Base-by-base conservation (phyloP, 441 rosid genomes). In the Aleurites moluccanus region DNA sequence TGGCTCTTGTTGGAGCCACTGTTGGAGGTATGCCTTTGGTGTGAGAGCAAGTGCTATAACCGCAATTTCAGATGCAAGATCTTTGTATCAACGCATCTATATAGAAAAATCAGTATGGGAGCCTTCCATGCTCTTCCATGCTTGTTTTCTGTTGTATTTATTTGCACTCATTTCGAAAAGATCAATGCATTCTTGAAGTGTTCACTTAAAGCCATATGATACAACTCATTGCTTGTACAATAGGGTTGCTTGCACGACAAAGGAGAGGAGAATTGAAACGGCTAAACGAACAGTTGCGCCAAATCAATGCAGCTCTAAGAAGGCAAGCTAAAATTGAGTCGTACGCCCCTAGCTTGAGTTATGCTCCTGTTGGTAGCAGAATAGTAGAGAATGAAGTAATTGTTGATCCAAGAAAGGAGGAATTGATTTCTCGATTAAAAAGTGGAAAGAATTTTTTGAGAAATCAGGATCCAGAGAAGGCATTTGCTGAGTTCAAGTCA, bases 291-390 rank as follows among this genome's bases (percentile, higher is more conserved):
- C 99, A 95, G 79, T 77, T 96, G 77, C 95, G 97, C 20, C 99
- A 93, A 85, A 96, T 96, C 66, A 96, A 96, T 78, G 86, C 97
- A 56, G 90, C 98, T 72, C 83, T 96, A 30, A 90, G 98, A 82
- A 88, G 97, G 84, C 98, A 93, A 83, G 99, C 97, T 2, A 93
- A 93, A 79, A 92, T 91, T 11, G 98, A 96, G 83, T 93, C 98
- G 9, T 93, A 96, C 80, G 98, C 99, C 68, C 99, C 98, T 70
- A 81, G 76, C 83, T 86, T 95, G 84, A 93, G 98, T 83, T 95
- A 95, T 83, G 97, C 99, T 50, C 99, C 98, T 21, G 84, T 85
- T 18, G 99, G 95, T 64, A 79, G 89, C 70, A 87, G 88, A 81
- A 79, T 89, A 79, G 73, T 81, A 18, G 97, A 92, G 69, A 80